Evolutionary conservation across 106 monocot genomes (phyloP), one percentile per base, ranked within the genome.

Genomic region (Acorus calamus): DNA sequence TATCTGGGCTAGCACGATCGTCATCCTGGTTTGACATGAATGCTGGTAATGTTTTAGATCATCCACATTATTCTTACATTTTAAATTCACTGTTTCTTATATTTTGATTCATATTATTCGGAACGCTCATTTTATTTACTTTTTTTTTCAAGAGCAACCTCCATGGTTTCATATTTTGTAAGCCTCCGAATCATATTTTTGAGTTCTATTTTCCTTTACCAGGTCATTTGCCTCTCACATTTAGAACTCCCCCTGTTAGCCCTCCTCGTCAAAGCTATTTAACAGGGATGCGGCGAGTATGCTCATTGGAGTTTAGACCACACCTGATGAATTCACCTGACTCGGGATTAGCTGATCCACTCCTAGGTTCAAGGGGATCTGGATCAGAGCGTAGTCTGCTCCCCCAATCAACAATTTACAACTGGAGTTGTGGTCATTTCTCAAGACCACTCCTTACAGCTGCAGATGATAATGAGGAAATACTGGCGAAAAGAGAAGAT

Each of bases 361-460:
- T 81, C 64, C n/a, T 87, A 72, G 75, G 84, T 70, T 73, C 82
- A 63, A 60, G 60, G 28, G 80, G 73, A 68, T 81, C 73, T 14
- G 69, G 47, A 67, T 62, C 76, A 64, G 91, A 88, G 43, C 84
- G 71, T 5, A 85, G 84, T 77, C 65, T 96, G 55, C 87, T 91
- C 53, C 96, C 91, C 53, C 90, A 91, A 52, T 96, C 96, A 52
- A 76, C 68, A 50, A 91, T 91, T 52, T 96, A 91, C 78, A 91
- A 77, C 61, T 96, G 96, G 96, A 96, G 91, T n/a, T 91, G 91
- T 80, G 87, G 96, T 52, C 96, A 96, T 78, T 96, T 96, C 75
- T 87, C 96, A 4, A 82, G 85, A 58, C 96, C 96, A 52, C 91
- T 91, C 71, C 80, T 96, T 65, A 87, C 82, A 48, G 80, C 68